Evolutionary conservation across 2,329 filamentous ascomycete species (phyloP).

Genomic region (Cladosporium cucumerinum): DNA sequence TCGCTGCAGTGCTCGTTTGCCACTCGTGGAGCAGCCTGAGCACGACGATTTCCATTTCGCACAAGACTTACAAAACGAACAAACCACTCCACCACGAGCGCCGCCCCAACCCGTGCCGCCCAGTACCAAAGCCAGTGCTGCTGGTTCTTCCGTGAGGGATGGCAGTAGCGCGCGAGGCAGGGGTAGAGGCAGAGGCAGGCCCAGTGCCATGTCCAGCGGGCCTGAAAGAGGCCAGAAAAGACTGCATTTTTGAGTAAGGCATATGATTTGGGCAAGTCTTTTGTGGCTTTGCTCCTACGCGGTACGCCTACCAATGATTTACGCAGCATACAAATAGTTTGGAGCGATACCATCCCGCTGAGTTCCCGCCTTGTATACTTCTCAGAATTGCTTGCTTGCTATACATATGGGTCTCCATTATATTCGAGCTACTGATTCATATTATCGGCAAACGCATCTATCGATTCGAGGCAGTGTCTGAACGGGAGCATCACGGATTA

Average conservation of each 20-base stretch:
- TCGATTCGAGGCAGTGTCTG: not conserved
- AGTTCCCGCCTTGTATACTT: not conserved
- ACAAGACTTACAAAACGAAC: conserved; percentile 71
- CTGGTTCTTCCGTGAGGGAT: conserved; percentile 21
- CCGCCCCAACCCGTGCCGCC: conserved; percentile 25
- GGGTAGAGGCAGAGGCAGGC: conserved; percentile 35
- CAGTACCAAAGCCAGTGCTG: conserved; percentile 12
- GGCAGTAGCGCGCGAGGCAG: conserved; percentile 16
- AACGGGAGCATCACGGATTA: not conserved
- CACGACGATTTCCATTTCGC: conserved; percentile 96
- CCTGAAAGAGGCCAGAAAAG: conserved; percentile 45
- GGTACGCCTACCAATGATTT: not conserved
- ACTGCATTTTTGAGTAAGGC: conserved; percentile 39
- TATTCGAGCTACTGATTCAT: not conserved
- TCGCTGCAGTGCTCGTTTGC: conserved; percentile 62
- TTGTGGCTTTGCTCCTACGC: not conserved
- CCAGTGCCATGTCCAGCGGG: conserved; percentile 29
- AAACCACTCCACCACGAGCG: conserved; percentile 38
- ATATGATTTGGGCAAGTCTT: not conserved
- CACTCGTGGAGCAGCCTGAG: conserved; percentile 60
- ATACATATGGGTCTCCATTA: not conserved
- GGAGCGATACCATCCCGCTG: not conserved
- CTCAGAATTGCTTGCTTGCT: not conserved
- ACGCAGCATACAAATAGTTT: not conserved
- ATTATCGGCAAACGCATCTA: not conserved